These are phyloP conservation scores for Tinospora cordifolia DNA, from an alignment of 164 flowering plant genomes.

Conservation along the genomic window DNA sequence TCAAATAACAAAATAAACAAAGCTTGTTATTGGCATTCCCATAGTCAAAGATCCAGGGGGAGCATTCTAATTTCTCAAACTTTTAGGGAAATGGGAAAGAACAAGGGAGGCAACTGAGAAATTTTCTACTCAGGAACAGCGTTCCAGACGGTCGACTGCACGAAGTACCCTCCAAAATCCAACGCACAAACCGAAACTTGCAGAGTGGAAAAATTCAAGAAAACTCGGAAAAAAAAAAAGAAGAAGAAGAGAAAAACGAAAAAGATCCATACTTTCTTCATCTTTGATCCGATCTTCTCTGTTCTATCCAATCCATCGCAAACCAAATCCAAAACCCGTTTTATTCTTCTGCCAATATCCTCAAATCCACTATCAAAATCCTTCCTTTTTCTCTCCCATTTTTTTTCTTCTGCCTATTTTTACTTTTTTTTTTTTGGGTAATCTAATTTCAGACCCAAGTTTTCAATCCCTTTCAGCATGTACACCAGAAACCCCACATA, in stretches of 20 bases:
- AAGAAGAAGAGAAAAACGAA: not conserved
- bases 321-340: slow-evolving; percentile 4
- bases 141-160: slow-evolving; percentile 10
- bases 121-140: not conserved
- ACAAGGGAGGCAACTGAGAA: not conserved
- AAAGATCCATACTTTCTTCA: not conserved
- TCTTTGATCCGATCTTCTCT: slow-evolving; percentile 13
- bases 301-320: slow-evolving; percentile 10
- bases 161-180: slow-evolving; percentile 10
- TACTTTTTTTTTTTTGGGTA: not conserved
- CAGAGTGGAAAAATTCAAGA: not conserved
- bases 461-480: slow-evolving; percentile 27
- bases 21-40: not conserved
- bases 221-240: too few relatives aligned
- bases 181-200: not conserved
- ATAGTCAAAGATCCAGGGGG: not conserved
- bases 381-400: not conserved
- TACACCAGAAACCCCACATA: slow-evolving; percentile 29
- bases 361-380: not conserved
- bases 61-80: not conserved
- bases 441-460: slow-evolving; percentile 9
- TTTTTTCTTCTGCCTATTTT: not conserved
- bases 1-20: too few relatives aligned
- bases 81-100: not conserved
- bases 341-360: not conserved